Percentiles rank a stretch among this genome's conserved stretches.
Conservation (phyloP, 176 grass and related monocot genomes). For the Rhynchospora breviuscula region DNA sequence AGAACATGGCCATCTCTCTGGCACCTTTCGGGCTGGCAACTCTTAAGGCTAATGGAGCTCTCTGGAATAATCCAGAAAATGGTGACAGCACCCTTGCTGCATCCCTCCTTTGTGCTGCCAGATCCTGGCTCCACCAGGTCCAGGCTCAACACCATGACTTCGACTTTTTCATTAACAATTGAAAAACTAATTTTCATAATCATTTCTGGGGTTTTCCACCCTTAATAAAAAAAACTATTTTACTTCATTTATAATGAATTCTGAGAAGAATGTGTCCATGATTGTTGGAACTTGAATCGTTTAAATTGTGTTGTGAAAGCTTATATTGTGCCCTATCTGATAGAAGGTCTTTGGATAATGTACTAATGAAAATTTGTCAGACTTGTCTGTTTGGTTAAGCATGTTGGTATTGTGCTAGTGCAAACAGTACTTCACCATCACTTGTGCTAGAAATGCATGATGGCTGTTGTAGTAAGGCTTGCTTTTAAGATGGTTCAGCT, state of each 20-base stretch:
- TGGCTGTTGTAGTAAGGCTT: not conserved
- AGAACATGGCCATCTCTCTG: slow-evolving; percentile 36
- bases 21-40: slow-evolving; percentile 66
- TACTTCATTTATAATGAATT: not conserved
- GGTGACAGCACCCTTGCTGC: slow-evolving; percentile 48
- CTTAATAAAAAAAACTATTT: not conserved
- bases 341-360: not conserved
- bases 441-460: not conserved
- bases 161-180: slow-evolving; percentile 72
- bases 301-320: not conserved
- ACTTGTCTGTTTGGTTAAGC: not conserved
- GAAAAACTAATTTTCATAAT: not conserved
- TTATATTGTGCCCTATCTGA: not conserved
- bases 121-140: slow-evolving; percentile 77
- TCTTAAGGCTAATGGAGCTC: slow-evolving; percentile 53
- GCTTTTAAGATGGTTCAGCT: not conserved
- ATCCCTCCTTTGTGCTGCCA: slow-evolving; percentile 51
- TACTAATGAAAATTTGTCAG: not conserved
- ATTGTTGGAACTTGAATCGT: not conserved
- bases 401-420: not conserved
- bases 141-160: slow-evolving; percentile 84
- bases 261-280: not conserved
- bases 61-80: slow-evolving; percentile 68
- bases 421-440: not conserved
- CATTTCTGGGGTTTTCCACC: not conserved